These are phyloP conservation scores for Toxicodendron radicans DNA, from an alignment of 345 rosid species.

Conservation along the genomic window DNA sequence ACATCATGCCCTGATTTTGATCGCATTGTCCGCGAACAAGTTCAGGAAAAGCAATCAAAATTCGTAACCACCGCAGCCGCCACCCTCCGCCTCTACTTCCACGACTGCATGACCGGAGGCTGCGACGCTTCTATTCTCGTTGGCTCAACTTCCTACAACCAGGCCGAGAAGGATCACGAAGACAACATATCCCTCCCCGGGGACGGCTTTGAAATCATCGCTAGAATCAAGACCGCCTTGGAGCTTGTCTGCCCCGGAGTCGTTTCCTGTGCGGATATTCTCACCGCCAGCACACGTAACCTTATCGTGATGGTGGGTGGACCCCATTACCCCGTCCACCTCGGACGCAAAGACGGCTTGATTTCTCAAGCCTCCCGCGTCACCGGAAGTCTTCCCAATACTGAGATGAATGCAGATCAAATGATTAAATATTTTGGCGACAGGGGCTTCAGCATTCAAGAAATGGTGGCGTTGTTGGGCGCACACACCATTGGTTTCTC, in stretches of 20 bases:
- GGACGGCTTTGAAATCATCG: conserved; percentile 52
- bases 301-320: conserved; percentile 63
- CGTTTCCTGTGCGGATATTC: conserved; percentile 63
- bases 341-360: conserved; percentile 57
- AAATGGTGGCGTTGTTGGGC: conserved; percentile 57
- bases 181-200: conserved; percentile 53
- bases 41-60: conserved; percentile 34
- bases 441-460: conserved; percentile 42
- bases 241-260: conserved; percentile 57
- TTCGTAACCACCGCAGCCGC: conserved; percentile 62
- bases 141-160: conserved; percentile 47
- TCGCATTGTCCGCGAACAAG: conserved; percentile 38
- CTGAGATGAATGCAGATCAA: conserved; percentile 40
- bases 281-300: conserved; percentile 55
- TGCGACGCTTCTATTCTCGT: conserved; percentile 63
- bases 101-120: conserved; percentile 65
- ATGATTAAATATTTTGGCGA: conserved; percentile 36
- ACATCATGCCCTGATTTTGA: conserved; percentile 52
- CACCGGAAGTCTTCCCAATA: conserved; percentile 32
- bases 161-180: conserved; percentile 56
- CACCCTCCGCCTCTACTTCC: conserved; percentile 52
- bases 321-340: conserved; percentile 39
- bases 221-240: conserved; percentile 44
- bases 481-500: conserved; percentile 69
- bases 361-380: conserved; percentile 43